These are phyloP conservation scores for Arthrobotrys sphaeroides DNA, from an alignment of 2,329 filamentous ascomycete genomes.

Conservation along the genomic window DNA sequence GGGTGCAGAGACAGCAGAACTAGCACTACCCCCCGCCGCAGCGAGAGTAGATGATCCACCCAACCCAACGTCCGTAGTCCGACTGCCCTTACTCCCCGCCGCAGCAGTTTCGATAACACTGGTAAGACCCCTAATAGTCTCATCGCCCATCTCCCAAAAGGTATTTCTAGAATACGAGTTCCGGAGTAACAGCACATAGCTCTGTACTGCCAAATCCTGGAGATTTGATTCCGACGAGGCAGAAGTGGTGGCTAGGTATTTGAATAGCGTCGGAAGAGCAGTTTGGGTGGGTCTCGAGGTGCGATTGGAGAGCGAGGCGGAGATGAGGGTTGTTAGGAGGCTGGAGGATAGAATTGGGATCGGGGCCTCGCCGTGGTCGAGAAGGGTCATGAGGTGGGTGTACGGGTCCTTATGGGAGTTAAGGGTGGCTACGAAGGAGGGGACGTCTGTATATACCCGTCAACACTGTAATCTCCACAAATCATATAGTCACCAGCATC, in stretches of 20 bases:
- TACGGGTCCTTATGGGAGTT: constrained; percentile 81
- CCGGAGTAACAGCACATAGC: constrained; percentile 85
- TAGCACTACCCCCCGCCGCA: not conserved
- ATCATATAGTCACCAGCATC: not conserved
- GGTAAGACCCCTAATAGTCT: constrained; percentile 67
- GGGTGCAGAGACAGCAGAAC: too few relatives aligned
- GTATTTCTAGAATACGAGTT: constrained; percentile 77
- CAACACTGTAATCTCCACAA: not conserved
- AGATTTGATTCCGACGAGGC: constrained; percentile 87
- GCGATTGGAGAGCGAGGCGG: constrained; percentile 69
- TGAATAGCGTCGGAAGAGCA: constrained; percentile 82
- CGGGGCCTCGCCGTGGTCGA: constrained; percentile 82
- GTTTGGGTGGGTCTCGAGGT: constrained; percentile 66
- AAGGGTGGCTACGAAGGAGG: constrained; percentile 78
- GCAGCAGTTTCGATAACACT: constrained; percentile 43
- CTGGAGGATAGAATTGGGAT: constrained; percentile 90
- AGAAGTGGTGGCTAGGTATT: constrained; percentile 83
- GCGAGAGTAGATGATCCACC: too few relatives aligned
- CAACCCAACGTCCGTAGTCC: constrained; percentile 39
- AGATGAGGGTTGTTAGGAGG: constrained; percentile 82
- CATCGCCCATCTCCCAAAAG: constrained; percentile 90
- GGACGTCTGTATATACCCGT: constrained; percentile 70
- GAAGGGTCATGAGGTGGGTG: constrained; percentile 82
- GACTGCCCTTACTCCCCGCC: constrained; percentile 37
- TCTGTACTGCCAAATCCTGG: constrained; percentile 93